Percentiles rank a stretch among this genome's conserved stretches.
These are phyloP conservation scores for Mrakia gelida DNA, from an alignment of 768 basidiomycete genomes.

Conservation along the genomic window DNA sequence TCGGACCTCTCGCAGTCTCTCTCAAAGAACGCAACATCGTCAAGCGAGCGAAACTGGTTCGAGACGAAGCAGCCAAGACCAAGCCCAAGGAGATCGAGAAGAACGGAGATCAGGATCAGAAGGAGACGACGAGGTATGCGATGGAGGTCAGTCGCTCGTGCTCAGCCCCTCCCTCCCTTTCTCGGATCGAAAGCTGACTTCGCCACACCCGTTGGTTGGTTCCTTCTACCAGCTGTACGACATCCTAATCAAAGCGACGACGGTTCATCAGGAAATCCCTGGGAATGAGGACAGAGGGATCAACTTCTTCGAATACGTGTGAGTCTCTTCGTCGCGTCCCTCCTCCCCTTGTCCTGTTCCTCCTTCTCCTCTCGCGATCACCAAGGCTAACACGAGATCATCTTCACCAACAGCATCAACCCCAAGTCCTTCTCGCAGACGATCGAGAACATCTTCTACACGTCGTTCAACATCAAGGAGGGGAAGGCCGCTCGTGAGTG, in stretches of 20 bases:
- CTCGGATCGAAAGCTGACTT: neutral
- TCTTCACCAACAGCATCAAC: slow-evolving; percentile 53
- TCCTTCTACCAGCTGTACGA: slow-evolving; percentile 55
- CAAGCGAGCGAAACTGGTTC: slow-evolving; percentile 65
- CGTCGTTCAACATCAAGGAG: slow-evolving; percentile 86
- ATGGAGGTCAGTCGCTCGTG: slow-evolving; percentile 1
- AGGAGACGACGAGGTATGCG: slow-evolving; percentile 2
- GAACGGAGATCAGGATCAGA: slow-evolving; percentile 9
- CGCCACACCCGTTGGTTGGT: too few relatives aligned
- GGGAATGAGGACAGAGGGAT: slow-evolving; percentile 47
- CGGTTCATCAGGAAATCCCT: neutral
- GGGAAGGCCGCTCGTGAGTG: slow-evolving; percentile 48
- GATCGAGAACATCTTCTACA: slow-evolving; percentile 93
- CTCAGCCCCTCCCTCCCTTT: too few relatives aligned
- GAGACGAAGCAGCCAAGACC: slow-evolving; percentile 56
- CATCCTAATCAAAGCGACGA: slow-evolving; percentile 50
- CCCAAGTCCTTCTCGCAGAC: slow-evolving; percentile 87
- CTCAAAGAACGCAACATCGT: slow-evolving; percentile 65
- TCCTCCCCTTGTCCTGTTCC: neutral
- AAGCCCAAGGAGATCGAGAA: slow-evolving; percentile 61
- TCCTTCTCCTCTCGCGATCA: neutral
- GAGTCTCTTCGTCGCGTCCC: neutral
- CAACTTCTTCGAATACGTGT: slow-evolving; percentile 78
- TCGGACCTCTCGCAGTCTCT: slow-evolving; percentile 82
- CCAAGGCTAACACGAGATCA: neutral